phyloP scores from a whole-genome alignment of 139 green algal genomes.

The Ostreobium quekettii region DNA sequence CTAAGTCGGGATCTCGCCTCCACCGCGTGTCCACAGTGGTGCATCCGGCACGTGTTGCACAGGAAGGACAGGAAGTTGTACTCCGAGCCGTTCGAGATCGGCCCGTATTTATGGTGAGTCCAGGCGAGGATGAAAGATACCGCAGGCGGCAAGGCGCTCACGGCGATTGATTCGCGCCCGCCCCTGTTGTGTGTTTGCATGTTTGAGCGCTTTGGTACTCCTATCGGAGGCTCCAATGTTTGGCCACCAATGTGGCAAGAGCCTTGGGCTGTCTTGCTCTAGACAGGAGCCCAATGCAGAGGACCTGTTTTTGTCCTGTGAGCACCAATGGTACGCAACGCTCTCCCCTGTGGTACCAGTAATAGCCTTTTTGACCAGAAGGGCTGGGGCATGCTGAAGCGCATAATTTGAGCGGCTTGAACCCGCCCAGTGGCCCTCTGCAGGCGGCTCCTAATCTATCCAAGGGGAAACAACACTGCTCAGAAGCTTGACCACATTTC shows the following conservation, averaged over 20 bases:
- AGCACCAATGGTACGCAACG: no score
- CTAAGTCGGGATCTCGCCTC: no score
- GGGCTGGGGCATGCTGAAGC: no score
- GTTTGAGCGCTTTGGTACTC: background rate
- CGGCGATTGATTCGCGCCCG: no score
- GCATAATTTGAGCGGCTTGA: no score
- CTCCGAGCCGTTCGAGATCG: conserved; percentile 64
- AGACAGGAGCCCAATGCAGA: background rate
- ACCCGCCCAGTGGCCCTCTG: no score
- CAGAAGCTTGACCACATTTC: conserved; percentile 29
- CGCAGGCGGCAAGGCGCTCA: background rate
- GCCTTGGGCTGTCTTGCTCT: background rate
- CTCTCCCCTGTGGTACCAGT: no score
- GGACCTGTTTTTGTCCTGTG: background rate
- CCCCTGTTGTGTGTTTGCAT: no score
- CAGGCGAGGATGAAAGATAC: no score
- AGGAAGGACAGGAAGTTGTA: conserved; percentile 35
- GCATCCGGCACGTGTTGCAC: conserved; percentile 30
- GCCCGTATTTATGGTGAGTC: conserved; percentile 63
- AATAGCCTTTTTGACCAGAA: no score
- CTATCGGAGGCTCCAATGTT: no score
- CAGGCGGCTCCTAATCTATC: conserved; percentile 73
- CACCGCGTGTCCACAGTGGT: conserved; percentile 32
- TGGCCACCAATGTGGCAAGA: no score
- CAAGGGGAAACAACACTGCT: conserved; percentile 40